Conservation (phyloP, 1,284 basidiomycete species). For the Anthracocystis walkeri region DNA sequence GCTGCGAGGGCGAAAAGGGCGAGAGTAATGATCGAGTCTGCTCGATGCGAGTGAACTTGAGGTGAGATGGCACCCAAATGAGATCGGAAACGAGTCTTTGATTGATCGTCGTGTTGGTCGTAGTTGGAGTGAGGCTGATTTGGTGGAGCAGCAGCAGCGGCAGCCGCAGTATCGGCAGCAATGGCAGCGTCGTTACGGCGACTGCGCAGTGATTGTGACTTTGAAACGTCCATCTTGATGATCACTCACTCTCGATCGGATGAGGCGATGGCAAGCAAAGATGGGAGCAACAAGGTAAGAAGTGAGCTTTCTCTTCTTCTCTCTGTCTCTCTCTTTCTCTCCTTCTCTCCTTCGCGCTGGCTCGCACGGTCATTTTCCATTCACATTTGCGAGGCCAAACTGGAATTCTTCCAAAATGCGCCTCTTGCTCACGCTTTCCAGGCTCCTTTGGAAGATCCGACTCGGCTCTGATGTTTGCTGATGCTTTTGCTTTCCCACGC, state of each 20-base stretch:
- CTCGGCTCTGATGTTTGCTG: too few relatives aligned
- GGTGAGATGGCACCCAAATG: slow-evolving; percentile 10
- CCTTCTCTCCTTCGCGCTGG: background rate
- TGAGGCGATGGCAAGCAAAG: slow-evolving; percentile 3
- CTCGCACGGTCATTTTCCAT: slow-evolving; percentile 11
- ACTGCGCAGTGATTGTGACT: slow-evolving; percentile 34
- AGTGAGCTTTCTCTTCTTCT: background rate
- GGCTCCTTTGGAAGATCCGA: too few relatives aligned
- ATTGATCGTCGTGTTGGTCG: slow-evolving; percentile 10
- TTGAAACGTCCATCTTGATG: slow-evolving; percentile 31
- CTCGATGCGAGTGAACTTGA: slow-evolving; percentile 27
- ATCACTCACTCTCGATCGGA: background rate
- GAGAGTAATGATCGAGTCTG: slow-evolving; percentile 33
- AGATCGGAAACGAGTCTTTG: slow-evolving; percentile 22
- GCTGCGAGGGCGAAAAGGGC: slow-evolving; percentile 51
- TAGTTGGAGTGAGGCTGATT: background rate
- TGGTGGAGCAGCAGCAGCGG: background rate
- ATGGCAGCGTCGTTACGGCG: slow-evolving; percentile 21
- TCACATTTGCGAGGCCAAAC: background rate
- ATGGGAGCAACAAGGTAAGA: background rate
- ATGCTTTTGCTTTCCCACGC: too few relatives aligned
- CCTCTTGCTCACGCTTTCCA: too few relatives aligned
- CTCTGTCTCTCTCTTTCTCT: slow-evolving; percentile 1
- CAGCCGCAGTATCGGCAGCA: background rate
- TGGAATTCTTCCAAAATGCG: background rate